Base-by-base conservation (phyloP, 495 filamentous ascomycete species). In the Pyrenopolyporus hunteri region DNA sequence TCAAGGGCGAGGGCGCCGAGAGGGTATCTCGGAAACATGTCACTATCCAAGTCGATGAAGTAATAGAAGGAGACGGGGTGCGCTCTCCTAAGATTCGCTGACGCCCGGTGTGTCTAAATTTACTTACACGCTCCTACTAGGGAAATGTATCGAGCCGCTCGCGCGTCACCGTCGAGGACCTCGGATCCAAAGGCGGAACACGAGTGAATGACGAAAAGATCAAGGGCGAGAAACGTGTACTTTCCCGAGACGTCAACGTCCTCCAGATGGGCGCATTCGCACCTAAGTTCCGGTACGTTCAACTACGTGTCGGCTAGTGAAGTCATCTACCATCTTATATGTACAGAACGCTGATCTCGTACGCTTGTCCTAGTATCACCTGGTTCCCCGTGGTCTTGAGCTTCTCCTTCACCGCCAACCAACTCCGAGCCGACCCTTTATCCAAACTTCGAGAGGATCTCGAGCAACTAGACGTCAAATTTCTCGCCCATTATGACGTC, bases 21-120 rank as follows among this genome's bases (percentile, higher is more conserved):
- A 85, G 85, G 4, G 87, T 98, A 44, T 98, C 94, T n/a, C 83
- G 93, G 25, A 88, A 93, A 59, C 94, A 98, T 72, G 77, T 97
- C 64, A 85, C 86, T 23, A 85, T 98, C 49, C 78, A 86, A 22
- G 85, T 98, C 1, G 84, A 80, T 9, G 59, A 73, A 0, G 88
- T 94, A 4, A 73, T 78, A 26, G 74, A 85, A 6, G 89, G 84
- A 44, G 87, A 91, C 73, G 88, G 86, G 49, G 90, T 95, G 83
- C 43, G 82, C 4, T 26, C 14, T 44, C 43, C 20, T 14, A 29
- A 16, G 3, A 13, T 33, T 6, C n/a, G 6, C 3, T 1, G 9
- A 6, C 7, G 11, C 6, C 16, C 13, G n/a, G 13, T 35, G 22
- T 31, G 19, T 56, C 31, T 44, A 6, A 23, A n/a, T n/a, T 63